Base-by-base conservation (phyloP, 2,329 filamentous ascomycete species). In the Fusarium sp. region DNA sequence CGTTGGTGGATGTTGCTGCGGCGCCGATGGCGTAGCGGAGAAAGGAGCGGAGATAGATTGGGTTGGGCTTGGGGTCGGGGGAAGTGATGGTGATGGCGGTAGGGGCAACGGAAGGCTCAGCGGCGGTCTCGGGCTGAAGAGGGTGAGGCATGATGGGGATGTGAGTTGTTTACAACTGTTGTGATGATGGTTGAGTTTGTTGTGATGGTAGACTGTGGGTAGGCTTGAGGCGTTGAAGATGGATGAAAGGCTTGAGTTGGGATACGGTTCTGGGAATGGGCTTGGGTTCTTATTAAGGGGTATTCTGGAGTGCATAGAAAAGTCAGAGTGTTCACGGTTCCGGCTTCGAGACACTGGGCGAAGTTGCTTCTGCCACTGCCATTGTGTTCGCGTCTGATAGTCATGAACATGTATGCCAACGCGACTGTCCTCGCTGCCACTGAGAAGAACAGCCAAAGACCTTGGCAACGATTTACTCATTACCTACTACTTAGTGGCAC, bases 341-440 rank as follows among this genome's bases (percentile, higher is more conserved):
- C 0, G 10, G 4, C n/a, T 9, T 38, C 0, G 7, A 10, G 10
- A 18, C 33, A 52, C 23, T 21, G 33, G 7, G 23, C 27, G 33
- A 39, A n/a, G 18, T 1, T 2, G 19, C 29, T 37, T n/a, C 49
- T 54, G 23, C 33, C 35, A 54, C 49, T 39, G 35, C 4, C 14
- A 9, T 5, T 41, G 2, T 18, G 33, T 39, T 29, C 33, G 9
- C 5, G 10, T 18, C 10, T n/a, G 3, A 27, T 3, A 8, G 3
- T 8, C 2, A 27, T 33, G 49, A 54, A 54, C 19, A n/a, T n/a
- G 9, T 21, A 25, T 25, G 4, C 4, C 10, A 10, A 35, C 11
- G 10, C 14, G 4, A 29, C 7, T 27, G 8, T 10, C 23, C 2
- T 51, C 5, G 12, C 19, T n/a, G 4, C 19, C 23, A 27, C 19